A percentile compares a stretch with the other conserved stretches of the same genome.
Conservation (phyloP, 306 rosid species). For the Argentina anserina region DNA sequence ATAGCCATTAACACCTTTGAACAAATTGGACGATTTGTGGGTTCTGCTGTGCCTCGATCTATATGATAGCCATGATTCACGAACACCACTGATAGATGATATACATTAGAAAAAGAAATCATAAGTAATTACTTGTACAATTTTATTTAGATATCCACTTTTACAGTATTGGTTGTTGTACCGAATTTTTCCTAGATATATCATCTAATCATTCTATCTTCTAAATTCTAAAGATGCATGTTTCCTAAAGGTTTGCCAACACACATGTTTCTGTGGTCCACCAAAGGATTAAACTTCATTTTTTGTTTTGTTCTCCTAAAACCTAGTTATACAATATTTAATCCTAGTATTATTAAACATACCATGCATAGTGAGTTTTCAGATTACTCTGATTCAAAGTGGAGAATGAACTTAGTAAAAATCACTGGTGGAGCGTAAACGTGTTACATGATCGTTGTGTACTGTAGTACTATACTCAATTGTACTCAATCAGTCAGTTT, state of each 20-base stretch:
- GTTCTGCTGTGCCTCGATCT: neutral
- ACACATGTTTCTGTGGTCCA: conserved; percentile 8
- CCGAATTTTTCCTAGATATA: neutral
- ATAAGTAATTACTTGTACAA: neutral
- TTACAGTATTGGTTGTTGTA: neutral
- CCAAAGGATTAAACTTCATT: neutral
- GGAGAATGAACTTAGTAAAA: neutral
- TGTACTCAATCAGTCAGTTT: neutral
- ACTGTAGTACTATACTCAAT: neutral
- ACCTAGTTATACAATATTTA: neutral
- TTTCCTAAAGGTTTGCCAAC: conserved; percentile 7
- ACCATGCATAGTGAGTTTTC: neutral
- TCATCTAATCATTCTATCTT: neutral
- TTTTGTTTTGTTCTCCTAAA: neutral
- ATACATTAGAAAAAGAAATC: neutral
- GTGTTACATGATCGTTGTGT: conserved; percentile 16
- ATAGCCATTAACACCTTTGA: neutral
- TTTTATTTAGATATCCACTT: neutral
- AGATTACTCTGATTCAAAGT: neutral
- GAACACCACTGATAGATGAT: neutral
- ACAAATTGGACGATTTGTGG: neutral
- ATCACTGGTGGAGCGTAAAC: conserved; percentile 3
- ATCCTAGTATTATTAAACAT: neutral
- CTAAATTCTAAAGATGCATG: conserved; percentile 11
- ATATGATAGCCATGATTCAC: too few relatives aligned